Evolutionary conservation across 257 asterid genomes (phyloP).

Genomic region (Knoxia roxburghii): DNA sequence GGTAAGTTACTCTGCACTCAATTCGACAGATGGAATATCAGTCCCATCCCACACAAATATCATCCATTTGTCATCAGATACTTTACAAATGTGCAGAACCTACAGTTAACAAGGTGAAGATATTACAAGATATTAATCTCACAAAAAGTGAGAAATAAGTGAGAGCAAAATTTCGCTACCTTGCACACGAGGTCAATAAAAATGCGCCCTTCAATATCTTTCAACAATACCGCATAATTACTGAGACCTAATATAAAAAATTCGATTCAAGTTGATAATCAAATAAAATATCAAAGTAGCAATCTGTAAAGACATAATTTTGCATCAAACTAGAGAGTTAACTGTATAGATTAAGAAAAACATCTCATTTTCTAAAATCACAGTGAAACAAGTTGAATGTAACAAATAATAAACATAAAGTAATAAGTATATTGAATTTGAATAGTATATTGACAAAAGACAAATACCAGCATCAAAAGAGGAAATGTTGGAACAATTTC

Average conservation of each 20-base stretch:
- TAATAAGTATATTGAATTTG: not conserved
- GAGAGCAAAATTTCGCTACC: slow-evolving; percentile 3
- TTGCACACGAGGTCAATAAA: slow-evolving; percentile 13
- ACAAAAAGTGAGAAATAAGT: not conserved
- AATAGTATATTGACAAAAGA: not conserved
- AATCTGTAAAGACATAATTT: not conserved
- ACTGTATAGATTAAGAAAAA: not conserved
- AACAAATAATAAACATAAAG: not conserved
- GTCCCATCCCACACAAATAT: slow-evolving; percentile 32
- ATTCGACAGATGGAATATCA: slow-evolving; percentile 20
- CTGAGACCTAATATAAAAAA: slow-evolving; percentile 8
- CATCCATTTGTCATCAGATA: slow-evolving; percentile 23
- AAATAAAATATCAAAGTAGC: slow-evolving; percentile 2
- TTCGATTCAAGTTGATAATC: not conserved
- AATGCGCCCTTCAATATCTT: slow-evolving; percentile 6
- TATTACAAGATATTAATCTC: not conserved
- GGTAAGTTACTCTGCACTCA: slow-evolving; percentile 5
- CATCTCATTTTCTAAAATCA: not conserved
- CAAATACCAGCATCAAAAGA: slow-evolving; percentile 13
- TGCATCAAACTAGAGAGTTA: not conserved
- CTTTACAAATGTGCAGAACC: slow-evolving; percentile 23
- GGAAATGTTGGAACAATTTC: slow-evolving; percentile 11
- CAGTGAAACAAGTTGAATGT: not conserved
- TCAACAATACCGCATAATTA: not conserved
- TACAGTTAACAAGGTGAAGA: not conserved